phyloP scores from a whole-genome alignment of 805 yeast genomes.

The Yueomyces sinensis region DNA sequence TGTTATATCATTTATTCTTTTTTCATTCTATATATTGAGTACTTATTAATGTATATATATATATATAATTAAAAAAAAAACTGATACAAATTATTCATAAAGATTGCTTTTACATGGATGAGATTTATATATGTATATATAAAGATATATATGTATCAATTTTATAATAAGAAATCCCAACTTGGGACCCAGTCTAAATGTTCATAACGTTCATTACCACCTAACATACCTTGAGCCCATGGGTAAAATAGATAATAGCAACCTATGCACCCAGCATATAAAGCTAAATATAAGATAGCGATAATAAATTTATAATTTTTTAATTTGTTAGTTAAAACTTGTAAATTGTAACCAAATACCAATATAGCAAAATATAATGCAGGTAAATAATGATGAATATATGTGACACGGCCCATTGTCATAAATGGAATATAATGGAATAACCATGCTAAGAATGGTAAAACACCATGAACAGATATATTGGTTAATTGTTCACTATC shows the following conservation, averaged over 20 bases:
- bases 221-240: slow-evolving; percentile 71
- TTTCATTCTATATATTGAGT: no score
- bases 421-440: slow-evolving; percentile 82
- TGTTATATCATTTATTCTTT: no score
- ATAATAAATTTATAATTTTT: slow-evolving; percentile 11
- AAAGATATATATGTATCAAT: neutral
- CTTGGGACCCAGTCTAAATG: slow-evolving; percentile 40
- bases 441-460: slow-evolving; percentile 86
- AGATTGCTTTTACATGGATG: no score
- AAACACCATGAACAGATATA: slow-evolving; percentile 51
- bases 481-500: slow-evolving; percentile 28
- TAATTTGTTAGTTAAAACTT: slow-evolving; percentile 13
- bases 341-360: slow-evolving; percentile 30
- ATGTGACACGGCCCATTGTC: slow-evolving; percentile 91
- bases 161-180: slow-evolving; percentile 35
- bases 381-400: slow-evolving; percentile 93
- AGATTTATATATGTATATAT: neutral
- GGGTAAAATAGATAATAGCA: slow-evolving; percentile 51
- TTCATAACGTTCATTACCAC: slow-evolving; percentile 32
- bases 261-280: slow-evolving; percentile 38
- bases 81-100: no score
- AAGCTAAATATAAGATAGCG: slow-evolving; percentile 27
- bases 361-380: slow-evolving; percentile 89
- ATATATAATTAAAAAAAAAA: no score
- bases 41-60: no score